Percentiles rank a stretch among this genome's conserved stretches.
phyloP scores from a whole-genome alignment of 2,329 filamentous ascomycete species.

The Hypoxylon sp. region DNA sequence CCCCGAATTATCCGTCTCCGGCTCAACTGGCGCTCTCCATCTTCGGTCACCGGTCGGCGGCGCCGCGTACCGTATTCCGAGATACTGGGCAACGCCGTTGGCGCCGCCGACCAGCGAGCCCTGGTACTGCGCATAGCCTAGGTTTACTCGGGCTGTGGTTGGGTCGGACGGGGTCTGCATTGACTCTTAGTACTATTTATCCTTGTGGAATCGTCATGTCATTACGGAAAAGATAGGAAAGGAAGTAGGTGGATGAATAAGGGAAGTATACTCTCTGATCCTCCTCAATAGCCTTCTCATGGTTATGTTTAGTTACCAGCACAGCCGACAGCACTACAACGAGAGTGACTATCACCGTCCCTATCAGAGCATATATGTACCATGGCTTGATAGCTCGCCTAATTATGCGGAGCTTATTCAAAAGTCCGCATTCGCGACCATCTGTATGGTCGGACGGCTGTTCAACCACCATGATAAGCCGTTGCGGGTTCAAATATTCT shows the following conservation, averaged over 20 bases:
- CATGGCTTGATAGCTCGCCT: slow-evolving; percentile 33
- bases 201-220: not conserved
- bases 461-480: slow-evolving; percentile 14
- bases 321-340: slow-evolving; percentile 37
- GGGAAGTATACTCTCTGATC: slow-evolving; percentile 26
- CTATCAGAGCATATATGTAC: slow-evolving; percentile 34
- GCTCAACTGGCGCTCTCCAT: slow-evolving; percentile 65
- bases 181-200: slow-evolving; percentile 1
- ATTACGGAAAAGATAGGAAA: not conserved
- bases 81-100: slow-evolving; percentile 61
- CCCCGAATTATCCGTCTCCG: slow-evolving; percentile 52
- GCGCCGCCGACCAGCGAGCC: slow-evolving; percentile 56
- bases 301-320: slow-evolving; percentile 38
- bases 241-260: not conserved
- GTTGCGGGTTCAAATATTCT: too few species aligned
- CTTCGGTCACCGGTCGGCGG: slow-evolving; percentile 66
- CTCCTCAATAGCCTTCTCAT: slow-evolving; percentile 25
- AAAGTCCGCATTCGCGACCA: slow-evolving; percentile 10
- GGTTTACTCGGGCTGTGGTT: slow-evolving; percentile 53
- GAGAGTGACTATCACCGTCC: slow-evolving; percentile 13
- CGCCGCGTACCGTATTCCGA: slow-evolving; percentile 67
- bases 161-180: slow-evolving; percentile 39
- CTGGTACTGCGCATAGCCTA: slow-evolving; percentile 63
- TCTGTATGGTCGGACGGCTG: not conserved
- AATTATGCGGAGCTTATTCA: slow-evolving; percentile 11